Conservation (phyloP, 2,329 filamentous ascomycete genomes). For the Verticillium nonalfalfae region DNA sequence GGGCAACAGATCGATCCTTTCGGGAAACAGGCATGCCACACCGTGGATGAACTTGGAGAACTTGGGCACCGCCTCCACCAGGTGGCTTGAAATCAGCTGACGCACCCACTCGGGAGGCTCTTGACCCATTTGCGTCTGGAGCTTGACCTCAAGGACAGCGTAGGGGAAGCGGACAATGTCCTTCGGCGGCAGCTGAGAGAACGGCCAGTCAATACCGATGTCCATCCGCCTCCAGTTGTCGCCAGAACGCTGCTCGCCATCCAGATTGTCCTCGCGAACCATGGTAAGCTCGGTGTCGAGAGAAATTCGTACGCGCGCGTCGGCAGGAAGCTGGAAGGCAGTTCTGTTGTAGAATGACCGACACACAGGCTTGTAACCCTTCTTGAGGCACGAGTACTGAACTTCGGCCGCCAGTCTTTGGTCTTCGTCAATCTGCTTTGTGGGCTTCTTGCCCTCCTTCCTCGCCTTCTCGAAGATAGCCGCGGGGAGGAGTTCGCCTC, state of each 20-base stretch:
- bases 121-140: constrained; percentile 92
- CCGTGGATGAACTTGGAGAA: constrained; percentile 99
- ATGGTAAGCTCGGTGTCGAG: constrained; percentile 95
- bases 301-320: constrained; percentile 92
- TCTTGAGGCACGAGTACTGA: constrained; percentile 86
- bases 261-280: constrained; percentile 90
- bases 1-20: constrained; percentile 80
- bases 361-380: constrained; percentile 82
- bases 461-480: constrained; percentile 95
- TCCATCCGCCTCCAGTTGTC: constrained; percentile 96
- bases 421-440: constrained; percentile 85
- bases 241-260: constrained; percentile 68
- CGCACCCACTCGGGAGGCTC: constrained; percentile 96
- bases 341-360: constrained; percentile 98
- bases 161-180: constrained; percentile 94
- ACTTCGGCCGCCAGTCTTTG: constrained; percentile 87
- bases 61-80: constrained; percentile 98
- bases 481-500: constrained; percentile 75
- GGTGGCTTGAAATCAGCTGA: constrained; percentile 84
- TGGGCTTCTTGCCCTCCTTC: constrained; percentile 88
- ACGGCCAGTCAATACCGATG: constrained; percentile 94
- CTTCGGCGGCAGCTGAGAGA: constrained; percentile 76
- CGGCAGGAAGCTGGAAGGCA: constrained; percentile 93
- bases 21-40: constrained; percentile 78
- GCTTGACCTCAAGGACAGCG: constrained; percentile 91